These are phyloP conservation scores for Adansonia madagascariensis DNA, from an alignment of 441 rosid species.

Conservation along the genomic window DNA sequence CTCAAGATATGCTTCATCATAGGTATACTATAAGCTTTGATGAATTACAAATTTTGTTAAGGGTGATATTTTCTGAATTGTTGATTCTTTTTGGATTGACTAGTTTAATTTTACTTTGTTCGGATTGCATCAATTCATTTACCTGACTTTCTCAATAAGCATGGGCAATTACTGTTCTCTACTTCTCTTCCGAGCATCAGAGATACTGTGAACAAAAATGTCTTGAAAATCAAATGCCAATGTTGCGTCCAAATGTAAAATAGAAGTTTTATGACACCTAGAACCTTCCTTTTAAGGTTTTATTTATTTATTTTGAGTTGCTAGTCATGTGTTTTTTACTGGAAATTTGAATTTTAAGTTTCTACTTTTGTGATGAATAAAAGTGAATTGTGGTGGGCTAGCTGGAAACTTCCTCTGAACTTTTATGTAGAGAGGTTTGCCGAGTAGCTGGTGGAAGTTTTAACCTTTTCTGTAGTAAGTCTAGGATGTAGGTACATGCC, in stretches of 20 bases:
- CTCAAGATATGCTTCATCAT: constrained; percentile 83
- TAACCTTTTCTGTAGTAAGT: constrained; percentile 15
- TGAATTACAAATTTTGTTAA: not conserved
- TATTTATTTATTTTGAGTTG: not conserved
- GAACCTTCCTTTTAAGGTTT: constrained; percentile 4
- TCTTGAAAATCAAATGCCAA: not conserved
- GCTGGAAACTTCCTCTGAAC: constrained; percentile 17
- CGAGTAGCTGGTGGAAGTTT: not conserved
- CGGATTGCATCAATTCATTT: not conserved
- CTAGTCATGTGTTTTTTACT: not conserved
- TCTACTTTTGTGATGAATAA: not conserved
- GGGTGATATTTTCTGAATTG: not conserved
- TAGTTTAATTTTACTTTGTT: not conserved
- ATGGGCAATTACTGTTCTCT: not conserved
- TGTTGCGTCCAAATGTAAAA: constrained; percentile 23
- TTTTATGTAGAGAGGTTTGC: not conserved
- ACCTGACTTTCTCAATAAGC: not conserved
- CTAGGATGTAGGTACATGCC: not conserved
- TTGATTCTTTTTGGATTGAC: constrained; percentile 8
- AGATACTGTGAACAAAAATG: constrained; percentile 5
- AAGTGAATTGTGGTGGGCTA: not conserved
- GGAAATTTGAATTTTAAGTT: not conserved
- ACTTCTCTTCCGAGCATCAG: not conserved
- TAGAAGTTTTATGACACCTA: not conserved
- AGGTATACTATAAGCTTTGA: constrained; percentile 40